Evolutionary conservation across 2,329 filamentous ascomycete genomes (phyloP), one percentile per base, ranked within the genome.

Genomic region (Alternaria brassicicola): DNA sequence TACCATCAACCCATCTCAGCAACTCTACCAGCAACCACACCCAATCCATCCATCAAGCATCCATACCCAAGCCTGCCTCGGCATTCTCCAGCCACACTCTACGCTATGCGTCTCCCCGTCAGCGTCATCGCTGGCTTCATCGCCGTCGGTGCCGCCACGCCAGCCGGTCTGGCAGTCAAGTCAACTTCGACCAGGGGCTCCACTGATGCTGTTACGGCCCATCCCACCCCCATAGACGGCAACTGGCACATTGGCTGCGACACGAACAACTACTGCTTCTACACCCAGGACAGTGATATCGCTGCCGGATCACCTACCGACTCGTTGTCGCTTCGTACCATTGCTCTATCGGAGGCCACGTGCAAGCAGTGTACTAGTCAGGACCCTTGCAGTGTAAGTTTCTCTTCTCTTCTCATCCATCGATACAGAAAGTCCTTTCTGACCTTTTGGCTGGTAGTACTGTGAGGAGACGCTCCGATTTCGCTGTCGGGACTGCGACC

Each of bases 101-200:
- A 26, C 46, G 43, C 30, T 31, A 66, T 66, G 64, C 61, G 51
- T 30, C 39, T 58, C 41, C 52, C 21, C 19, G 17, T 41, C 38
- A 52, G 60, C 7, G 3, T 63, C 23, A 45, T 66, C 45, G 57
- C 55, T 49, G 48, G 62, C 52, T 55, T 66, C 33, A 42, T 59
- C 33, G 55, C 57, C 17, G 12, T 63, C 26, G 28, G 42, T 45
- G 39, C 59, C 23, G 57, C 63, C 19, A 53, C 52, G 9, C 55
- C 53, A 35, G 51, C 51, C 21, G 50, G 42, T 25, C 39, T 39
- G 13, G 21, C 33, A 28, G 17, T 31, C 53, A 57, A 39, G 43
- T 26, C 50, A 30, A 35, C 31, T 35, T 15, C 38, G 13, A 28
- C 21, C 38, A 49, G 19, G 7, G 33, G 35, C 28, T 21, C 17